These are phyloP conservation scores for Poa pratensis DNA, from an alignment of 176 grass and related monocot species.

Conservation along the genomic window DNA sequence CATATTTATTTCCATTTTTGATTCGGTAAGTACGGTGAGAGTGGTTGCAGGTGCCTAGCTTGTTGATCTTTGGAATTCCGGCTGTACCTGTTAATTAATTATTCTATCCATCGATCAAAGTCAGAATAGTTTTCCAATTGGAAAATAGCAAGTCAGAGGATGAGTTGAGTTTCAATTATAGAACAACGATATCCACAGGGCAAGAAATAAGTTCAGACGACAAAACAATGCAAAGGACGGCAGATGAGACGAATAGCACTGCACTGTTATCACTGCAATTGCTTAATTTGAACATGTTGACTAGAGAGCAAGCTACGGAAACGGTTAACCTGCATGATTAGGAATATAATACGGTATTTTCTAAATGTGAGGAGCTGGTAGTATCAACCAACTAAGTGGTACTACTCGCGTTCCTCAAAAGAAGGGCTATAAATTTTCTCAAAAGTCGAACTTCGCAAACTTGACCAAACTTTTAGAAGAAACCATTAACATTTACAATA, in stretches of 20 bases:
- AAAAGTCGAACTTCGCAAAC: too few species aligned
- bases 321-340: neutral
- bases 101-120: neutral
- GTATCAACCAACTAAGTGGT: neutral
- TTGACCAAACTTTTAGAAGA: too few species aligned
- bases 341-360: neutral
- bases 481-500: too few species aligned
- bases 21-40: neutral
- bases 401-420: too few species aligned
- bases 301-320: neutral
- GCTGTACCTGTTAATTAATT: neutral
- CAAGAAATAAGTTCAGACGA: neutral
- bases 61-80: neutral
- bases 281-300: neutral
- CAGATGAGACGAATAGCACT: neutral
- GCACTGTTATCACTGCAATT: neutral
- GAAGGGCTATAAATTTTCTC: too few species aligned
- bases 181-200: neutral
- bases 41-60: neutral
- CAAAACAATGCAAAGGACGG: neutral
- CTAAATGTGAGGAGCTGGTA: neutral
- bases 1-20: neutral
- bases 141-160: conserved; percentile 27
- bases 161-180: neutral
- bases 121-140: conserved; percentile 22